Percentiles rank a stretch among this genome's conserved stretches.
phyloP scores from a whole-genome alignment of 371 early-diverging fungal species.

The Mucor lusitanicus region DNA sequence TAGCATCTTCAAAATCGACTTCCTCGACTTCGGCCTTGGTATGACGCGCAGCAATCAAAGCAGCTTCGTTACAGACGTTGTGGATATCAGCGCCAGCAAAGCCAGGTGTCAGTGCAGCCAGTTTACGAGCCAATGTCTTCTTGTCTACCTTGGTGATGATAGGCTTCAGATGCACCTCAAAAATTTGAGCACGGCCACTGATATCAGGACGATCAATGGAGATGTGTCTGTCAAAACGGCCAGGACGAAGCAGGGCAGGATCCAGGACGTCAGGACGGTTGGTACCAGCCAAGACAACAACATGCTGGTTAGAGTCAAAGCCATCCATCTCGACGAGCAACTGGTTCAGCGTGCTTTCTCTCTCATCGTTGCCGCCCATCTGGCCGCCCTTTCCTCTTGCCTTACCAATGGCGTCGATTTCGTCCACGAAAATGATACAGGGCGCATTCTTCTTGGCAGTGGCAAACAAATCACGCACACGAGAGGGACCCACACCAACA shows the following conservation, averaged over 20 bases:
- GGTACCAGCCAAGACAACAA: constrained; percentile 95
- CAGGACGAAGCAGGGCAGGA: constrained; percentile 93
- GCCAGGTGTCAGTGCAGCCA: constrained; percentile 95
- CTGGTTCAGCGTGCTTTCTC: constrained; percentile 97
- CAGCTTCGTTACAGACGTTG: constrained; percentile 99
- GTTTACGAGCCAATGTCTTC: constrained; percentile 68
- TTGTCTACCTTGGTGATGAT: constrained; percentile 88
- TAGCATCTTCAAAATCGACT: constrained; percentile 93
- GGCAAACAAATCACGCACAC: constrained; percentile 97
- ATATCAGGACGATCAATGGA: constrained; percentile 96
- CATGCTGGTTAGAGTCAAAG: constrained; percentile 89
- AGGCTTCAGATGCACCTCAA: constrained; percentile 93
- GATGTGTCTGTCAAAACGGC: constrained; percentile 99
- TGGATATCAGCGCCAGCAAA: constrained; percentile 97
- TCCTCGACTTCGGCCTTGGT: constrained; percentile 72
- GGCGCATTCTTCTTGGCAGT: constrained; percentile 97
- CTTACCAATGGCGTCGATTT: constrained; percentile 99
- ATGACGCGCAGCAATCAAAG: constrained; percentile 92
- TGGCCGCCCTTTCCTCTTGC: constrained; percentile 93
- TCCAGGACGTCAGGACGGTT: constrained; percentile 93
- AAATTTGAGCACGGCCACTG: constrained; percentile 92
- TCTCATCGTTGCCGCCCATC: constrained; percentile 91
- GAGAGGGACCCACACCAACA: constrained; percentile 99
- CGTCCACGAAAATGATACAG: constrained; percentile 99
- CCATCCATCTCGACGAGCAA: constrained; percentile 99